Percentiles rank a stretch among this genome's conserved stretches.
These are phyloP conservation scores for Sutorius australiensis DNA, from an alignment of 768 basidiomycete genomes.

Conservation along the genomic window DNA sequence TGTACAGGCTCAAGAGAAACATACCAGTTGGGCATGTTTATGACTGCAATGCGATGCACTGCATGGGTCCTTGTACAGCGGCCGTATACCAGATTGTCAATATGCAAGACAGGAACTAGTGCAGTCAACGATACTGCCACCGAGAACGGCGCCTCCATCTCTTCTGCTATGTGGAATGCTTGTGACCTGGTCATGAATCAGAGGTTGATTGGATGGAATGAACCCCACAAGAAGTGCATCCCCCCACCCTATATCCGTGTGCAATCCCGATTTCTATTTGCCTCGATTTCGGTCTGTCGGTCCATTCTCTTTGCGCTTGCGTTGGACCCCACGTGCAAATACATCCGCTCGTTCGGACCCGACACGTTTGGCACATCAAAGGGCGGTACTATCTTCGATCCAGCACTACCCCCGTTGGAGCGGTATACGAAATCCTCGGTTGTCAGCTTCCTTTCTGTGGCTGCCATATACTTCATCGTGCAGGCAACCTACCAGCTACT, in stretches of 20 bases:
- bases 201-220: constrained; percentile 29
- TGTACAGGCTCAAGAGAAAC: not conserved
- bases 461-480: constrained; percentile 44
- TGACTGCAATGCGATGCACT: constrained; percentile 21
- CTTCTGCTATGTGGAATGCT: constrained; percentile 26
- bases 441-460: constrained; percentile 42
- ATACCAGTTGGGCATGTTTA: constrained; percentile 24
- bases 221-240: constrained; percentile 9
- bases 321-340: constrained; percentile 1
- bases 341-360: constrained; percentile 32
- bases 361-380: constrained; percentile 33
- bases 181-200: constrained; percentile 25
- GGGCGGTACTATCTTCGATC: constrained; percentile 38
- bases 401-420: constrained; percentile 29
- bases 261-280: constrained; percentile 19
- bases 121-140: not conserved
- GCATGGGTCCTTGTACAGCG: constrained; percentile 17
- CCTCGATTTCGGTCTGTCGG: constrained; percentile 14
- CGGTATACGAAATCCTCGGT: constrained; percentile 42
- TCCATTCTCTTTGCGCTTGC: not conserved
- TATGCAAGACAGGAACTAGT: not conserved
- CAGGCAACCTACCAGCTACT: constrained; percentile 39
- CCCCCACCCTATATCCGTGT: constrained; percentile 11
- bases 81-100: constrained; percentile 14
- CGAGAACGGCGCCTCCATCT: not conserved